Percentiles rank a stretch among this genome's conserved stretches.
Evolutionary conservation across 2,329 filamentous ascomycete genomes (phyloP).

Genomic region (Colletotrichum sidae): DNA sequence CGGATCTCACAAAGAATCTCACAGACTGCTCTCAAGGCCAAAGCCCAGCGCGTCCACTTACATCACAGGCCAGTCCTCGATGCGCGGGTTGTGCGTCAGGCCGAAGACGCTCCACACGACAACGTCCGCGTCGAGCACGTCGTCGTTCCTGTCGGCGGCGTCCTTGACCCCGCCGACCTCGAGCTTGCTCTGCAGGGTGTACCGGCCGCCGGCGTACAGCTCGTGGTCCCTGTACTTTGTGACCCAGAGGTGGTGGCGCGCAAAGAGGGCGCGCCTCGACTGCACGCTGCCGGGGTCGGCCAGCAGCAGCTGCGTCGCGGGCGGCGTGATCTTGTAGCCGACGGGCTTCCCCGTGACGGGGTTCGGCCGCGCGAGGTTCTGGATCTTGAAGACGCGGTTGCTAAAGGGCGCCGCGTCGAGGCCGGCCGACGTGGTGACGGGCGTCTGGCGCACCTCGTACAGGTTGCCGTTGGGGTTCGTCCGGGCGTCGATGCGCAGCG

Average conservation of each 20-base stretch:
- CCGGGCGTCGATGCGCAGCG: conserved; percentile 54
- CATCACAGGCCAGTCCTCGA: conserved; percentile 72
- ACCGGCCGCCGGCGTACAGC: conserved; percentile 45
- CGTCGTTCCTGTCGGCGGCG: conserved; percentile 54
- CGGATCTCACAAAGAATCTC: not conserved
- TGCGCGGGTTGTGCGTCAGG: conserved; percentile 67
- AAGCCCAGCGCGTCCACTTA: conserved; percentile 46
- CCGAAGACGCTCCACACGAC: conserved; percentile 61
- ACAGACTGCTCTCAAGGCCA: not conserved
- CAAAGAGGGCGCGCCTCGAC: conserved; percentile 44
- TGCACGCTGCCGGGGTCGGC: conserved; percentile 38
- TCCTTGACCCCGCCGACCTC: conserved; percentile 39
- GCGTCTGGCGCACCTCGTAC: conserved; percentile 56
- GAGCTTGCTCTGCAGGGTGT: conserved; percentile 49
- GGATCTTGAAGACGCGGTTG: conserved; percentile 45
- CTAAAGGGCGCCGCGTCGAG: conserved; percentile 56
- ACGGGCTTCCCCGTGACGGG: conserved; percentile 49
- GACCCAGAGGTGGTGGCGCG: conserved; percentile 45
- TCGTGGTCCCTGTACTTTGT: conserved; percentile 44
- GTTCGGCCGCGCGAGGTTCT: conserved; percentile 42
- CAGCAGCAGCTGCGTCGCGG: conserved; percentile 50
- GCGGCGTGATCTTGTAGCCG: conserved; percentile 51
- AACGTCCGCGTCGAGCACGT: conserved; percentile 58
- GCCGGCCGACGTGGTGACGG: conserved; percentile 53
- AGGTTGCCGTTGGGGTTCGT: conserved; percentile 63